Conservation (phyloP, 2,329 filamentous ascomycete genomes). For the Claviceps africana region DNA sequence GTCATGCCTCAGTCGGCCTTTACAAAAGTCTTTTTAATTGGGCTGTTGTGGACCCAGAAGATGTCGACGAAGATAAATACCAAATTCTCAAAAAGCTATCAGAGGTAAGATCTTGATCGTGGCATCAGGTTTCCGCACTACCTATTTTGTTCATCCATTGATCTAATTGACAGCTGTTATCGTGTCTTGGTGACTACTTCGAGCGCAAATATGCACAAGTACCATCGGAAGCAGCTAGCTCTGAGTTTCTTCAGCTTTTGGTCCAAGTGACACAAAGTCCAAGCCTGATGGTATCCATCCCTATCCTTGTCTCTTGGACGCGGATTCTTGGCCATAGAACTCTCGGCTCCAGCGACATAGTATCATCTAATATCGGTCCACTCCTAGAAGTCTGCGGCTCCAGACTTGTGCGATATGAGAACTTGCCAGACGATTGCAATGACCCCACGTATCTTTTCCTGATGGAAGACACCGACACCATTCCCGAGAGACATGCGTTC, state of each 20-base stretch:
- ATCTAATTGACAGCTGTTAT: constrained; percentile 50
- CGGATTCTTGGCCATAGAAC: constrained; percentile 59
- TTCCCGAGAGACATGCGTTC: constrained; percentile 88
- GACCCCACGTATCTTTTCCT: constrained; percentile 72
- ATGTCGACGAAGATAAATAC: constrained; percentile 86
- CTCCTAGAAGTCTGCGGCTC: constrained; percentile 73
- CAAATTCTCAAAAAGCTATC: constrained; percentile 85
- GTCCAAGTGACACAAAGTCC: constrained; percentile 67
- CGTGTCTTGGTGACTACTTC: constrained; percentile 70
- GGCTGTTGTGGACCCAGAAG: constrained; percentile 64
- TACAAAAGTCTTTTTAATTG: constrained; percentile 65
- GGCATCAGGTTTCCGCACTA: neutral
- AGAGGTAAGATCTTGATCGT: constrained; percentile 44
- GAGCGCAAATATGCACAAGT: constrained; percentile 60
- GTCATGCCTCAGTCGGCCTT: constrained; percentile 53
- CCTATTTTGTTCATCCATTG: constrained; percentile 1
- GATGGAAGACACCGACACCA: constrained; percentile 85
- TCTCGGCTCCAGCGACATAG: constrained; percentile 49
- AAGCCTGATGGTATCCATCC: constrained; percentile 87
- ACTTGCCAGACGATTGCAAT: constrained; percentile 65
- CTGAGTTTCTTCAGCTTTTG: constrained; percentile 66
- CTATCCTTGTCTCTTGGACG: constrained; percentile 80
- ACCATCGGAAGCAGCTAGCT: constrained; percentile 49
- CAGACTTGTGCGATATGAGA: constrained; percentile 77
- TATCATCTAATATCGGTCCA: constrained; percentile 52